A percentile compares a stretch with the other conserved stretches of the same genome.
Evolutionary conservation across 169 alveolate species (phyloP).

Genomic region (Blepharisma undulans): DNA sequence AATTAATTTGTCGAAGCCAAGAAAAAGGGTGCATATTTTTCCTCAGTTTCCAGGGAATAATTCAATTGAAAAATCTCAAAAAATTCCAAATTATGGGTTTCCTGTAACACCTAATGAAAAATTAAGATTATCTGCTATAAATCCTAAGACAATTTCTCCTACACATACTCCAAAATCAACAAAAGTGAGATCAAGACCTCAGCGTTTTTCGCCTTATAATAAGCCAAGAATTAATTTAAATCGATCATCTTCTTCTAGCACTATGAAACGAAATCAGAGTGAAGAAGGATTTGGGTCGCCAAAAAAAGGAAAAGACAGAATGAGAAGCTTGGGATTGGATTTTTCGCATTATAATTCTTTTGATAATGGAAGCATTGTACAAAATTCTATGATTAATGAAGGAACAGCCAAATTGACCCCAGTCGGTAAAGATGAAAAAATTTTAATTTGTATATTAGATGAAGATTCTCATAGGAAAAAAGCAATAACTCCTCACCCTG

Average conservation of each 20-base stretch:
- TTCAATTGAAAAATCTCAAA: not conserved
- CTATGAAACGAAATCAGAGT: not conserved
- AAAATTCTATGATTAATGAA: not conserved
- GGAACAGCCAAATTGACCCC: not conserved
- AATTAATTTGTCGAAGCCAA: not conserved
- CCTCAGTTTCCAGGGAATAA: not conserved
- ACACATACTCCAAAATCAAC: not conserved
- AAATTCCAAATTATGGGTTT: not conserved
- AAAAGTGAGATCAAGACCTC: not conserved
- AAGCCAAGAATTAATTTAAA: not conserved
- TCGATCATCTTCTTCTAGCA: not conserved
- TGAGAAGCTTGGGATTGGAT: not conserved
- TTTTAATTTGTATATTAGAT: not conserved
- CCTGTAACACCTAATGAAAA: not conserved
- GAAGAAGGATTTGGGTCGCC: not conserved
- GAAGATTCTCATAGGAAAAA: too few species aligned
- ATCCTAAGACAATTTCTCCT: not conserved
- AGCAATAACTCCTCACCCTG: too few species aligned
- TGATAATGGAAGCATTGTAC: not conserved
- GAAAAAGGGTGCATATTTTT: not conserved
- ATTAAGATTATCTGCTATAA: not conserved
- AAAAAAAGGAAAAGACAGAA: not conserved
- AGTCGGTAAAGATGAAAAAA: not conserved
- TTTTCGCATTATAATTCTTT: not conserved
- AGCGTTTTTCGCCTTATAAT: not conserved